Percentiles rank a stretch among this genome's conserved stretches.
Evolutionary conservation across 2,329 filamentous ascomycete species (phyloP).

Genomic region (Ophiostoma piceae): DNA sequence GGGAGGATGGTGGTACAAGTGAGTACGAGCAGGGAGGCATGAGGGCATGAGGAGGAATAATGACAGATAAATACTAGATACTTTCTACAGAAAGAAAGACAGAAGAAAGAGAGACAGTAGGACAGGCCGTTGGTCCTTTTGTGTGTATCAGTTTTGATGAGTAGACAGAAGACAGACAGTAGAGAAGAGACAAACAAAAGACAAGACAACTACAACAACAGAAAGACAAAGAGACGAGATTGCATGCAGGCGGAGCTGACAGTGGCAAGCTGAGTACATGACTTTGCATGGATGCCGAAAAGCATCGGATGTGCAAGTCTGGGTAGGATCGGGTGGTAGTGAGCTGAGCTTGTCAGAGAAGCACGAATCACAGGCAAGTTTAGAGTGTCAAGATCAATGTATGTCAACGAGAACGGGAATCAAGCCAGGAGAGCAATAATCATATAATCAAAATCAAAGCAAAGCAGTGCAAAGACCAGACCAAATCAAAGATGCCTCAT

Average conservation of each 20-base stretch:
- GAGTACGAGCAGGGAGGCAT: too few relatives aligned
- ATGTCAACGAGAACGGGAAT: too few relatives aligned
- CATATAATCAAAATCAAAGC: background rate
- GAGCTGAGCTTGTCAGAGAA: too few relatives aligned
- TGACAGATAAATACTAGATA: too few relatives aligned
- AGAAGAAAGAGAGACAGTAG: background rate
- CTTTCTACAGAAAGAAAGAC: too few relatives aligned
- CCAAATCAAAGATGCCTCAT: background rate
- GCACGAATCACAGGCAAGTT: background rate
- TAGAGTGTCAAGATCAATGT: too few relatives aligned
- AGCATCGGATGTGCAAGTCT: background rate
- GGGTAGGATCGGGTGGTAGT: too few relatives aligned
- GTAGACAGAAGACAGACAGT: background rate
- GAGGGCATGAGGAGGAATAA: too few relatives aligned
- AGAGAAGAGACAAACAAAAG: background rate
- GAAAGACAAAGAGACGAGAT: background rate
- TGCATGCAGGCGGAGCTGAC: background rate
- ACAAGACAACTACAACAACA: background rate
- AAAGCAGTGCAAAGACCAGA: background rate
- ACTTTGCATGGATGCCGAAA: too few relatives aligned
- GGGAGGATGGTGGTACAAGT: background rate
- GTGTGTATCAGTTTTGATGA: background rate
- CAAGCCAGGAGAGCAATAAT: too few relatives aligned
- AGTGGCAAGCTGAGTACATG: too few relatives aligned
- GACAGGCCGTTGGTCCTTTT: constrained; percentile 13